Conservation (phyloP, 2,329 filamentous ascomycete species). For the Ophiocordyceps sinensis region DNA sequence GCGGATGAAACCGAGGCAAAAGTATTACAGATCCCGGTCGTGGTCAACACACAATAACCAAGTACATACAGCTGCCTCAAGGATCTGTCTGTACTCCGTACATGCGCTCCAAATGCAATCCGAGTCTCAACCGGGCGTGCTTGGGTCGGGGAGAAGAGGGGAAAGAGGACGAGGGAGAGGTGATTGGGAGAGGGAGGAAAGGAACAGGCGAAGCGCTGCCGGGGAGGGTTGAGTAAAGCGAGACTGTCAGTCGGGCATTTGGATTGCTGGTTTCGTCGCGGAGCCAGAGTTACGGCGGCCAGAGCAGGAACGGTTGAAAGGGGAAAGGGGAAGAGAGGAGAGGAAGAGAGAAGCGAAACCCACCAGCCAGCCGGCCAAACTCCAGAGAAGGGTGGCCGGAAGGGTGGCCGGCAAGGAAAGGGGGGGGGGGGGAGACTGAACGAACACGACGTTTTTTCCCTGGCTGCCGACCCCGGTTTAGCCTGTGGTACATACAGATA, state of each 20-base stretch:
- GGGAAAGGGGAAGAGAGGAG: not conserved
- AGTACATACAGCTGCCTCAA: not conserved
- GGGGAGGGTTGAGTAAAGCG: not conserved
- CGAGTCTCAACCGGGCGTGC: not conserved
- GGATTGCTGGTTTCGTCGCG: not conserved
- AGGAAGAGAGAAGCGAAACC: too few relatives aligned
- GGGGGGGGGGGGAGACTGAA: not conserved
- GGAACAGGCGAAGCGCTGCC: not conserved
- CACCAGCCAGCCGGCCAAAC: too few relatives aligned
- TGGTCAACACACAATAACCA: not conserved
- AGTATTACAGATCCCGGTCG: conserved; percentile 1
- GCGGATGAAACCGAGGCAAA: conserved; percentile 2
- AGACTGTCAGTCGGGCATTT: not conserved
- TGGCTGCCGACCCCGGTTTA: conserved; percentile 1
- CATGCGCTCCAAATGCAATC: not conserved
- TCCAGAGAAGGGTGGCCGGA: too few relatives aligned
- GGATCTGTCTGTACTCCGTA: not conserved
- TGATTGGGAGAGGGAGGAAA: not conserved
- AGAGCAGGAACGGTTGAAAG: not conserved
- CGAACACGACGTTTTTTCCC: conserved; percentile 1
- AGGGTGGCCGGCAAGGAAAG: too few relatives aligned
- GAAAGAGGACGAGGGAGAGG: not conserved
- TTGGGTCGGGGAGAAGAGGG: not conserved
- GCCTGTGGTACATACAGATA: not conserved
- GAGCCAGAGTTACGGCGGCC: not conserved